phyloP scores from a whole-genome alignment of 2,329 filamentous ascomycete species.

The Penicillium sp. region DNA sequence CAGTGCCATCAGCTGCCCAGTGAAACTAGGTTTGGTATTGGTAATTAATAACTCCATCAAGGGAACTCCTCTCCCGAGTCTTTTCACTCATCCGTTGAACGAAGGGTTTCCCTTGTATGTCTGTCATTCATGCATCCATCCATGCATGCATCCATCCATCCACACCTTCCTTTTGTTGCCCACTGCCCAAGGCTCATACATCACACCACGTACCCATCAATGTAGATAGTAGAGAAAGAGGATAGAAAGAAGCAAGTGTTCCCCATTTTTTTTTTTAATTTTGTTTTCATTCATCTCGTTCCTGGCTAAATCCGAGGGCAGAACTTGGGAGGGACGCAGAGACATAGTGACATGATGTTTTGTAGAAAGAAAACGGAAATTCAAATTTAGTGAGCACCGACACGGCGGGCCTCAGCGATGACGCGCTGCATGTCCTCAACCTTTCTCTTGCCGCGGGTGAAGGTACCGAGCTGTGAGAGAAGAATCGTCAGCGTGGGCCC shows the following conservation, averaged over 20 bases:
- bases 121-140: no score
- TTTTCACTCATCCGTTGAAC: neutral
- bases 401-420: conserved; percentile 92
- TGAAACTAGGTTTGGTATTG: neutral
- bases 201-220: neutral
- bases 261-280: conserved; percentile 27
- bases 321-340: conserved; percentile 12
- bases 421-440: conserved; percentile 98
- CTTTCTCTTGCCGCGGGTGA: conserved; percentile 99
- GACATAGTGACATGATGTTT: conserved; percentile 18
- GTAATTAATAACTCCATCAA: conserved; percentile 17
- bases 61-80: conserved; percentile 5
- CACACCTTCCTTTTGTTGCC: neutral
- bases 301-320: conserved; percentile 24
- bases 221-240: neutral
- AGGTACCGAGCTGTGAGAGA: conserved; percentile 81
- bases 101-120: neutral
- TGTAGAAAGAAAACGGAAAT: conserved; percentile 22
- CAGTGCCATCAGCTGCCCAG: neutral
- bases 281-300: conserved; percentile 33
- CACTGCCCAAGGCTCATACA: neutral
- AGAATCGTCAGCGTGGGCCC: conserved; percentile 25
- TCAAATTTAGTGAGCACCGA: conserved; percentile 65
- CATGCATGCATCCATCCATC: no score
- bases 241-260: conserved; percentile 1